Percentiles rank a stretch among this genome's conserved stretches.
phyloP scores from a whole-genome alignment of 1,284 basidiomycete species.

The Moesziomyces parantarcticus region DNA sequence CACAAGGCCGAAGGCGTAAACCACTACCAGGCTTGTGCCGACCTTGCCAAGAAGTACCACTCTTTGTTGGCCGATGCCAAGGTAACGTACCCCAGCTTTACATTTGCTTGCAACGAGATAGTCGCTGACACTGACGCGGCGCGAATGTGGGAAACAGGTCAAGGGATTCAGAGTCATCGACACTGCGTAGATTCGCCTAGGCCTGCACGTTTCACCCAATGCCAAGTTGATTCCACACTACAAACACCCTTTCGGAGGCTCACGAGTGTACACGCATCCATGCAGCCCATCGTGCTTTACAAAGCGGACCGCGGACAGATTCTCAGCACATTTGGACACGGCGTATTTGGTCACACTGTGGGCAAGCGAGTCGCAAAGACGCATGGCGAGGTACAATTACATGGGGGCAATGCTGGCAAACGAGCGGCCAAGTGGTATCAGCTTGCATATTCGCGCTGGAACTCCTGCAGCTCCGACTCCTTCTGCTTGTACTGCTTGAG shows the following conservation, averaged over 20 bases:
- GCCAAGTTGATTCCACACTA: too few species aligned
- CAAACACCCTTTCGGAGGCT: too few species aligned
- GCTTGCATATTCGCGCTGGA: constrained; percentile 51
- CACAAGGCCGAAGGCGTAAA: constrained; percentile 86
- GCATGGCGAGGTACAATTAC: constrained; percentile 24
- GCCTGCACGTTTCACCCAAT: not conserved
- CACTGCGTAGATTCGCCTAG: constrained; percentile 25
- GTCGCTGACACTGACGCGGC: constrained; percentile 1
- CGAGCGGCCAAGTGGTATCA: constrained; percentile 1
- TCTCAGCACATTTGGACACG: too few species aligned
- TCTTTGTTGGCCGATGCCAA: constrained; percentile 84
- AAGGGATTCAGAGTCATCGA: constrained; percentile 58
- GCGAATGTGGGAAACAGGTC: constrained; percentile 44
- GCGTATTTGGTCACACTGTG: too few species aligned
- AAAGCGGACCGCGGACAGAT: too few species aligned
- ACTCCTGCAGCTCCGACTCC: constrained; percentile 55
- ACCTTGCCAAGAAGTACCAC: constrained; percentile 85
- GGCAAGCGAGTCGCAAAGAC: too few species aligned
- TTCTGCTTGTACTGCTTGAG: constrained; percentile 66
- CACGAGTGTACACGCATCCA: too few species aligned
- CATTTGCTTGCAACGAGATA: too few species aligned
- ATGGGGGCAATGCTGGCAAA: not conserved
- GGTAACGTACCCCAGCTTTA: constrained; percentile 69
- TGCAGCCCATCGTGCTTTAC: too few species aligned
- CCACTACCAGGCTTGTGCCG: constrained; percentile 77